Evolutionary conservation across 371 early-diverging fungal genomes (phyloP).

Genomic region (Synchytrium microbalum): DNA sequence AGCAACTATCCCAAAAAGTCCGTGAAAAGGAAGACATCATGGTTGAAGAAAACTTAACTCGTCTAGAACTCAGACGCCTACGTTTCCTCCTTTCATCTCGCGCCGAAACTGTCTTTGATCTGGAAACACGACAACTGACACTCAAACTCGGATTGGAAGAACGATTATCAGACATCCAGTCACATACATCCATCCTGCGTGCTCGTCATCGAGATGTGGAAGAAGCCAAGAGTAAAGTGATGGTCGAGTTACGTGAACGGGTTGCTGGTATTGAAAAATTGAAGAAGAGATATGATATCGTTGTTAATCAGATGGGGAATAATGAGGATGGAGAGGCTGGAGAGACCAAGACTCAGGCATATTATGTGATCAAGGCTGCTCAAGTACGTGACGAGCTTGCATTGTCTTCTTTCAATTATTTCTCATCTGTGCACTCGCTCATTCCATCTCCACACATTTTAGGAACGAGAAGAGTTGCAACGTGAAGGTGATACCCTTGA

Average conservation of each 20-base stretch:
- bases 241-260: slow-evolving; percentile 41
- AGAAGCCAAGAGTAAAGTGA: slow-evolving; percentile 39
- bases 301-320: slow-evolving; percentile 44
- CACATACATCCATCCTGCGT: slow-evolving; percentile 44
- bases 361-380: slow-evolving; percentile 48
- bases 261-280: slow-evolving; percentile 42
- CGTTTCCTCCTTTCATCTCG: slow-evolving; percentile 24
- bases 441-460: slow-evolving; percentile 1
- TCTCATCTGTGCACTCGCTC: neutral
- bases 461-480: slow-evolving; percentile 38
- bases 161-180: slow-evolving; percentile 40
- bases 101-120: slow-evolving; percentile 31
- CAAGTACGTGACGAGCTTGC: slow-evolving; percentile 32
- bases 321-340: slow-evolving; percentile 24
- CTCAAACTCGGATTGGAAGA: slow-evolving; percentile 46
- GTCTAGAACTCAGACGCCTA: slow-evolving; percentile 45
- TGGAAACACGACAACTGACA: slow-evolving; percentile 41
- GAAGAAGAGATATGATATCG: slow-evolving; percentile 44
- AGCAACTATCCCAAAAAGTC: slow-evolving; percentile 37
- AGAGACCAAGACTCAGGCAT: slow-evolving; percentile 47
- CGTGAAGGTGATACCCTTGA: slow-evolving; percentile 48
- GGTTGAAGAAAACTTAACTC: slow-evolving; percentile 47
- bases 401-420: no score
- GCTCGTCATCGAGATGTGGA: slow-evolving; percentile 38
- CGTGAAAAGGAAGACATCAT: slow-evolving; percentile 51